These are phyloP conservation scores for Trichoderma sp. DNA, from an alignment of 2,329 filamentous ascomycete species.

Conservation along the genomic window DNA sequence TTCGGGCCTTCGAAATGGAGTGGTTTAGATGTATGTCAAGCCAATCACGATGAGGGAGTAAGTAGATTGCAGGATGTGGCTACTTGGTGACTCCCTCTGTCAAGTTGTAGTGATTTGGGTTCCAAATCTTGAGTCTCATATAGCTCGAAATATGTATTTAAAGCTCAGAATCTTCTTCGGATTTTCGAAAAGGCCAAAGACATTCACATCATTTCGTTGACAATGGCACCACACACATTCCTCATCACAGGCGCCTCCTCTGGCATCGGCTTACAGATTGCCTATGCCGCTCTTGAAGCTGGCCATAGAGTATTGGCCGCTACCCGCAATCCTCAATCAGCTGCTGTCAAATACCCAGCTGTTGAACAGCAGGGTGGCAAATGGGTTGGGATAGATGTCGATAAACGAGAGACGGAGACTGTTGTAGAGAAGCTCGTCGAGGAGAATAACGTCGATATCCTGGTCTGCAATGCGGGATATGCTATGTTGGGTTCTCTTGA, in stretches of 20 bases:
- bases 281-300: not conserved
- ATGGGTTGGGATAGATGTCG: too few relatives aligned
- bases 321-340: not conserved
- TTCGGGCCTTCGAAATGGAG: not conserved
- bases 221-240: not conserved
- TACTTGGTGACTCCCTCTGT: too few relatives aligned
- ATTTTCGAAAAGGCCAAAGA: not conserved
- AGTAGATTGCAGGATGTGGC: too few relatives aligned
- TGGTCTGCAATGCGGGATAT: too few relatives aligned
- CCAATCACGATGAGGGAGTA: too few relatives aligned
- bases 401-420: too few relatives aligned
- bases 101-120: not conserved
- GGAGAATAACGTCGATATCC: too few relatives aligned
- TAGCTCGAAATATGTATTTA: not conserved
- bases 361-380: too few relatives aligned
- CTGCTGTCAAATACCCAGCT: too few relatives aligned
- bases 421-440: too few relatives aligned
- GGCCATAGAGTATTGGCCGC: not conserved
- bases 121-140: not conserved
- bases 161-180: not conserved
- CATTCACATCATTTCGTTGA: not conserved
- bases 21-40: not conserved
- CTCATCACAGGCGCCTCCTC: conserved; percentile 2
- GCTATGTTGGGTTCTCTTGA: too few relatives aligned
- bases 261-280: conserved; percentile 1